phyloP scores from a whole-genome alignment of 257 asterid species.

The Solanum corneliomulleri region DNA sequence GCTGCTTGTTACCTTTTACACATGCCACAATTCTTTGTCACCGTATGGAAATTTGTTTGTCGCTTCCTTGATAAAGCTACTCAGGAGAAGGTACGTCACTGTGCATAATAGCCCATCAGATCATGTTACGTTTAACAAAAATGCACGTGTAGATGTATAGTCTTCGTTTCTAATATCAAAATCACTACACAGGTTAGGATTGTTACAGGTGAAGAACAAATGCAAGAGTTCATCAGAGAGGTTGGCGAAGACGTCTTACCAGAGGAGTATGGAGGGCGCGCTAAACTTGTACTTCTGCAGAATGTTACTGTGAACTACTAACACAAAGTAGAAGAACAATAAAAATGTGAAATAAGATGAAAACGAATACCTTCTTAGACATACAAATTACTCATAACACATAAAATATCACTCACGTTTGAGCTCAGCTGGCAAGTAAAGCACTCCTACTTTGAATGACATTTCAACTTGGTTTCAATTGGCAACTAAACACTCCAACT shows the following conservation, averaged over 20 bases:
- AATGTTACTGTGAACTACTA: constrained; percentile 17
- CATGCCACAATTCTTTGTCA: constrained; percentile 70
- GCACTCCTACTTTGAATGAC: background rate
- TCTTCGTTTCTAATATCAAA: background rate
- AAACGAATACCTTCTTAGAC: background rate
- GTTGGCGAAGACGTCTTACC: constrained; percentile 59
- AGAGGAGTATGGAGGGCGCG: constrained; percentile 64
- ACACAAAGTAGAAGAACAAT: background rate
- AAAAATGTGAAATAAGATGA: background rate
- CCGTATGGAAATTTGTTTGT: constrained; percentile 55
- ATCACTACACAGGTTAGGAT: constrained; percentile 33
- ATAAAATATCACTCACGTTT: background rate
- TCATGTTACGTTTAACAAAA: background rate
- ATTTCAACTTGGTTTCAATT: background rate
- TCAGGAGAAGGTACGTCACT: constrained; percentile 36
- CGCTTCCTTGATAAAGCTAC: constrained; percentile 64
- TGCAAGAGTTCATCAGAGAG: constrained; percentile 24
- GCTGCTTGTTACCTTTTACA: constrained; percentile 43
- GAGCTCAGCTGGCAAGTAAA: background rate
- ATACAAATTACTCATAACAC: background rate
- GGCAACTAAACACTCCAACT: background rate
- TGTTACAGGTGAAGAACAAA: constrained; percentile 52
- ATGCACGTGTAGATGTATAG: background rate
- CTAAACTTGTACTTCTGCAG: constrained; percentile 39
- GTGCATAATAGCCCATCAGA: background rate